Evolutionary conservation across 257 asterid species (phyloP), one percentile per base, ranked within the genome.

Genomic region (Dorcoceras hygrometricum): DNA sequence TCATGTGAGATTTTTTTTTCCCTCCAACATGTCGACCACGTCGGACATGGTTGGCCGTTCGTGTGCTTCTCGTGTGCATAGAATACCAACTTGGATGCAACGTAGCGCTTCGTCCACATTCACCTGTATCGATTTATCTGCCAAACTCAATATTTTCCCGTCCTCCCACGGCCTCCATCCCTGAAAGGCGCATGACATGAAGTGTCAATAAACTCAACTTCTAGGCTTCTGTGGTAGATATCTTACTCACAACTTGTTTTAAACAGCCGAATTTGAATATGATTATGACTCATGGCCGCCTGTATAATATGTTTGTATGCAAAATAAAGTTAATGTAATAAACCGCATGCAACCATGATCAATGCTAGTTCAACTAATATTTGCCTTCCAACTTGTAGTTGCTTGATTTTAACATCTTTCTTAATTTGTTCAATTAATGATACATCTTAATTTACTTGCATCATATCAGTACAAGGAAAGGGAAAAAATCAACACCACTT

Each of bases 91-190:
- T 43, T 43, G 53, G 53, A 43, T 43, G 53, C 53, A 16, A 43
- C 53, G 53, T 12, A 43, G 53, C 16, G 53, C 53, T 16, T 43
- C 53, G 8, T 43, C 53, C 53, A 43, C 53, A 16, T 43, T 8
- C 2, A 43, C 6, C 0, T 43, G 53, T 4, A 43, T 43, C 0
- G 53, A 43, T 16, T 43, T 43, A 43, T 43, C 53, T 3, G 20
- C 53, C 53, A 43, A 43, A 43, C 1, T 1, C 5, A 43, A 16
- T 43, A 43, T 43, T 43, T 43, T 43, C 20, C 53, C 53, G 53
- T 43, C 53, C 20, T 43, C 53, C 53, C 53, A 43, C 53, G 53
- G 53, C 20, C 53, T 43, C 53, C 53, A 43, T 43, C 53, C 53
- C 53, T 43, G 20, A 12, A 43, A 4, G 16, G 4, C 18, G 4